phyloP scores from a whole-genome alignment of 148 eudicot species.

The Chenopodium suecicum region DNA sequence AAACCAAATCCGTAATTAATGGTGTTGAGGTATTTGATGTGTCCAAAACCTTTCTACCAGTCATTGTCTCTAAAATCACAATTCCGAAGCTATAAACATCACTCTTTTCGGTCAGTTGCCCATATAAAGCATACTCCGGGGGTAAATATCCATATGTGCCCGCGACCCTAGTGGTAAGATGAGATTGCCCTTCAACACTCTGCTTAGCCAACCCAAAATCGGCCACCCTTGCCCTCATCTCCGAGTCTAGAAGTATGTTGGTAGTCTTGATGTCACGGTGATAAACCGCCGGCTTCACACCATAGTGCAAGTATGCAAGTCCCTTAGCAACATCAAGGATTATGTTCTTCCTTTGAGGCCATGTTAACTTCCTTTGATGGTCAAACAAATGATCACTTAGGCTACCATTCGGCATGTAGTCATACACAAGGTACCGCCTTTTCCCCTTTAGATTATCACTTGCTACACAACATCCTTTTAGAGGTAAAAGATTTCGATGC shows the following conservation, averaged over 20 bases:
- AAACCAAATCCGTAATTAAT: constrained; percentile 58
- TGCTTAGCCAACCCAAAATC: constrained; percentile 75
- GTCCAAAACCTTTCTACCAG: constrained; percentile 57
- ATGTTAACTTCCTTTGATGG: constrained; percentile 26
- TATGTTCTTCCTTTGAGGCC: constrained; percentile 66
- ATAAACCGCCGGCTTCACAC: constrained; percentile 58
- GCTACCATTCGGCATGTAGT: constrained; percentile 67
- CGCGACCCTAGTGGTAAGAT: constrained; percentile 63
- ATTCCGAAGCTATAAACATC: constrained; percentile 75
- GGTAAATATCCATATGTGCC: constrained; percentile 75
- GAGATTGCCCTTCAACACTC: constrained; percentile 53
- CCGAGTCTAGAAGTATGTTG: constrained; percentile 55
- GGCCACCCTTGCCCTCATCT: constrained; percentile 61
- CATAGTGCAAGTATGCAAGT: constrained; percentile 60
- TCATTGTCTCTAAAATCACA: constrained; percentile 56
- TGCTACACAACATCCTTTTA: constrained; percentile 61
- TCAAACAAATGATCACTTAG: constrained; percentile 48
- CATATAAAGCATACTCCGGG: constrained; percentile 68
- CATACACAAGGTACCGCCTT: constrained; percentile 54
- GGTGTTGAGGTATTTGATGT: constrained; percentile 34
- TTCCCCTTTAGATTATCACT: constrained; percentile 42
- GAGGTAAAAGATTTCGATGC: constrained; percentile 63
- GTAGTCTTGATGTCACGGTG: constrained; percentile 76
- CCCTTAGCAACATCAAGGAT: constrained; percentile 66
- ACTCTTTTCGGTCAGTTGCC: constrained; percentile 63